Evolutionary conservation across 2,329 filamentous ascomycete genomes (phyloP).

Genomic region (Sordariomycetes sp.): DNA sequence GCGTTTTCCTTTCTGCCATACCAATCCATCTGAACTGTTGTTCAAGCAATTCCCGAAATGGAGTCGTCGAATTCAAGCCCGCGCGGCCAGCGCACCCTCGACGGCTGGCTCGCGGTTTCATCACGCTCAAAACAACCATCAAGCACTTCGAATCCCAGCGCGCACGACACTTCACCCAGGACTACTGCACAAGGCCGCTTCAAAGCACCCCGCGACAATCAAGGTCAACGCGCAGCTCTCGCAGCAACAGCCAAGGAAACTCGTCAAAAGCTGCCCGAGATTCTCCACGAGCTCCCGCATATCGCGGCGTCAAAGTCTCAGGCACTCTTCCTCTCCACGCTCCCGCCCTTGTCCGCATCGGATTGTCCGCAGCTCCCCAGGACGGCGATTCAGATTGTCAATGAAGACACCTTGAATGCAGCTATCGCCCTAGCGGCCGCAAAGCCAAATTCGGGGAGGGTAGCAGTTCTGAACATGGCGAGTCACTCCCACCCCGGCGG

Average conservation of each 20-base stretch:
- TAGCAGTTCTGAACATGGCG: constrained; percentile 60
- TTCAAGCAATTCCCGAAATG: too few species aligned
- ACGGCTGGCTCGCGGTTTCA: too few species aligned
- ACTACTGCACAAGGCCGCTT: constrained; percentile 1
- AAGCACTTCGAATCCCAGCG: neutral
- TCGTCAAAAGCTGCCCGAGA: constrained; percentile 30
- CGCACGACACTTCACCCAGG: neutral
- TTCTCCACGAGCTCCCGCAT: constrained; percentile 33
- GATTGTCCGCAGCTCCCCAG: constrained; percentile 30
- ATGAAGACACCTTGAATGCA: constrained; percentile 48
- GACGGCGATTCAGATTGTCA: constrained; percentile 35
- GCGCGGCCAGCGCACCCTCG: too few species aligned
- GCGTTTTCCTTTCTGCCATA: too few species aligned
- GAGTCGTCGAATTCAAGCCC: too few species aligned
- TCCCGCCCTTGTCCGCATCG: constrained; percentile 26
- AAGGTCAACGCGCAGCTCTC: constrained; percentile 17
- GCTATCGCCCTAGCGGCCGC: constrained; percentile 32
- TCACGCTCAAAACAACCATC: too few species aligned
- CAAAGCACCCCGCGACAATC: neutral
- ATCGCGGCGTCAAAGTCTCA: constrained; percentile 26
- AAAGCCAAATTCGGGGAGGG: constrained; percentile 17
- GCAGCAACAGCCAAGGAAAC: constrained; percentile 37
- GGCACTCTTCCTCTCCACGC: constrained; percentile 22
- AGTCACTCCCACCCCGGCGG: constrained; percentile 50
- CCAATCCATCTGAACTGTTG: too few species aligned